These are phyloP conservation scores for Toxoplasma gondii DNA, from an alignment of 169 alveolate genomes.

Conservation along the genomic window DNA sequence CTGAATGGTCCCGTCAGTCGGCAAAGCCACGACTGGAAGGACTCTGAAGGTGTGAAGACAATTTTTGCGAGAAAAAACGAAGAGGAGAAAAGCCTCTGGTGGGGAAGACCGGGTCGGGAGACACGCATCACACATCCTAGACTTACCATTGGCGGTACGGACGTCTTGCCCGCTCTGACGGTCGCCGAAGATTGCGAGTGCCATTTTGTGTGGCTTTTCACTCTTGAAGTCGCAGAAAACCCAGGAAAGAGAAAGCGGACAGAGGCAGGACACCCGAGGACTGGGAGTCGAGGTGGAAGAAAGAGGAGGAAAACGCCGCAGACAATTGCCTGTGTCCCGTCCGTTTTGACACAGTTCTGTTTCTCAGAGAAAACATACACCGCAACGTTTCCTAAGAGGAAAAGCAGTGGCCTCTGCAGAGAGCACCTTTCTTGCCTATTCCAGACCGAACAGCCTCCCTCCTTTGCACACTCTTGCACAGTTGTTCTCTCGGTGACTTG, in stretches of 20 bases:
- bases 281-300: conserved; percentile 31
- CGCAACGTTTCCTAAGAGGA: background rate
- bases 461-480: background rate
- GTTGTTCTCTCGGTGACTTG: background rate
- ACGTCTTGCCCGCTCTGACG: conserved; percentile 81
- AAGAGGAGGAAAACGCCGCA: conserved; percentile 16
- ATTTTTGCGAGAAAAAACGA: background rate
- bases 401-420: background rate
- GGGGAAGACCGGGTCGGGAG: background rate
- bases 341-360: background rate
- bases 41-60: too few species aligned
- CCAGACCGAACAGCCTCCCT: background rate
- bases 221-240: background rate
- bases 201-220: conserved; percentile 59
- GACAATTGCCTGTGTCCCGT: background rate
- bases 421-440: background rate
- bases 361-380: background rate
- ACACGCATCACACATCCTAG: background rate
- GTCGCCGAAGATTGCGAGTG: conserved; percentile 80
- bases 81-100: background rate
- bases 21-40: too few species aligned
- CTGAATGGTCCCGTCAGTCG: too few species aligned
- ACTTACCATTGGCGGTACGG: conserved; percentile 80
- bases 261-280: conserved; percentile 42
- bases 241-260: conserved; percentile 38